Conservation (phyloP, 2,329 filamentous ascomycete species). For the Neopestalotiopsis clavispora region DNA sequence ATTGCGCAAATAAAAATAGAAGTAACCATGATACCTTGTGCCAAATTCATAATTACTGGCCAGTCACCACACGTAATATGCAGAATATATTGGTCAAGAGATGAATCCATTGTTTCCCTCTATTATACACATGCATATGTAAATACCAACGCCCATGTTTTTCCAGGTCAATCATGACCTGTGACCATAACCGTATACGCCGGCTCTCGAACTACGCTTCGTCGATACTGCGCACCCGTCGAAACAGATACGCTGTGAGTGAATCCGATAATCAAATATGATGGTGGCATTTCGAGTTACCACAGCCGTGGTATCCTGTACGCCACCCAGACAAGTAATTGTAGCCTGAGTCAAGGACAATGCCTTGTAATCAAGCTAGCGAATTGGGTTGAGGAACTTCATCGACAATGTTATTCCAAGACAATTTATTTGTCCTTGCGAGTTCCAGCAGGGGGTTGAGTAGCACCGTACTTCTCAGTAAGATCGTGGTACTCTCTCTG, state of each 20-base stretch:
- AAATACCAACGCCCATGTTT: background rate
- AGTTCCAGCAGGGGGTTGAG: conserved; percentile 52
- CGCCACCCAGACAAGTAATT: background rate
- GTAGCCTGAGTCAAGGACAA: background rate
- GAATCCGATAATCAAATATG: background rate
- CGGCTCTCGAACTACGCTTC: background rate
- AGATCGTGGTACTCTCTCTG: conserved; percentile 85
- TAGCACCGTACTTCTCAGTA: conserved; percentile 77
- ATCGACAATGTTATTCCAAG: background rate
- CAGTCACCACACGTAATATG: background rate
- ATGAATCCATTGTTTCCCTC: background rate
- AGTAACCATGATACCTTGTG: no score
- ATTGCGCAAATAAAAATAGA: no score
- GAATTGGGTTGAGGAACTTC: background rate
- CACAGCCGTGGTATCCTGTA: background rate
- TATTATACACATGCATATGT: background rate
- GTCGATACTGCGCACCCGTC: background rate
- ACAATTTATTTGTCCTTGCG: conserved; percentile 61
- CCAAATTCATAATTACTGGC: background rate
- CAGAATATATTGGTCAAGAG: background rate
- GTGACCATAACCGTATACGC: background rate
- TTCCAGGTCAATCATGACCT: background rate
- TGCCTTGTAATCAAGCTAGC: background rate
- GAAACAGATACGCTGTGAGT: background rate
- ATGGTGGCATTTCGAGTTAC: background rate